These are phyloP conservation scores for Urtica urens DNA, from an alignment of 306 rosid genomes.

Conservation along the genomic window DNA sequence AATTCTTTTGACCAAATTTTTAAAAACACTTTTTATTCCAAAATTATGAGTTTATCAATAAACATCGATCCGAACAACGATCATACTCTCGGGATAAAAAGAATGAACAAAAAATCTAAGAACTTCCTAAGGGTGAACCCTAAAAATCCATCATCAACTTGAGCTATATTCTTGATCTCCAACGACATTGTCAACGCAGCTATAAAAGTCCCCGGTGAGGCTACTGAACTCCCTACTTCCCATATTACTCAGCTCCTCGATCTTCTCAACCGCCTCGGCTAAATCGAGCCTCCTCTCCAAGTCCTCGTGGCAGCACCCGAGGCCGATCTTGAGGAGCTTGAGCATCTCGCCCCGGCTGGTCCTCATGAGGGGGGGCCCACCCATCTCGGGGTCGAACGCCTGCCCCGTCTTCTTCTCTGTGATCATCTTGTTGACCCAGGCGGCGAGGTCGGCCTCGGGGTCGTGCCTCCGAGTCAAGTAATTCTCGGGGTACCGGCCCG, in stretches of 20 bases:
- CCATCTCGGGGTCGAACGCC: slow-evolving; percentile 69
- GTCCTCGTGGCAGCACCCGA: slow-evolving; percentile 88
- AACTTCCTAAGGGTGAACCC: too few species aligned
- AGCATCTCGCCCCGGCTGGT: slow-evolving; percentile 44
- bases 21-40: too few species aligned
- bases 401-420: slow-evolving; percentile 54
- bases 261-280: slow-evolving; percentile 41
- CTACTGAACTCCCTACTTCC: slow-evolving; percentile 11
- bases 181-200: too few species aligned
- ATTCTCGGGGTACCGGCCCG: slow-evolving; percentile 82
- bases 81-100: too few species aligned
- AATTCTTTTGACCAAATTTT: too few species aligned
- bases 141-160: too few species aligned
- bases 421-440: slow-evolving; percentile 72
- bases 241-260: slow-evolving; percentile 44
- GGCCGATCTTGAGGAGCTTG: slow-evolving; percentile 70
- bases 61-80: too few species aligned
- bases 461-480: slow-evolving; percentile 42
- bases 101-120: too few species aligned
- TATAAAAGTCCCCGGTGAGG: too few species aligned
- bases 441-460: slow-evolving; percentile 40
- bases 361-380: slow-evolving; percentile 27
- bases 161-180: too few species aligned
- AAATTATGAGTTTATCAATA: too few species aligned
- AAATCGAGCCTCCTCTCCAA: slow-evolving; percentile 66